phyloP scores from a whole-genome alignment of 2,329 filamentous ascomycete species.

The Didymella arachidicola region DNA sequence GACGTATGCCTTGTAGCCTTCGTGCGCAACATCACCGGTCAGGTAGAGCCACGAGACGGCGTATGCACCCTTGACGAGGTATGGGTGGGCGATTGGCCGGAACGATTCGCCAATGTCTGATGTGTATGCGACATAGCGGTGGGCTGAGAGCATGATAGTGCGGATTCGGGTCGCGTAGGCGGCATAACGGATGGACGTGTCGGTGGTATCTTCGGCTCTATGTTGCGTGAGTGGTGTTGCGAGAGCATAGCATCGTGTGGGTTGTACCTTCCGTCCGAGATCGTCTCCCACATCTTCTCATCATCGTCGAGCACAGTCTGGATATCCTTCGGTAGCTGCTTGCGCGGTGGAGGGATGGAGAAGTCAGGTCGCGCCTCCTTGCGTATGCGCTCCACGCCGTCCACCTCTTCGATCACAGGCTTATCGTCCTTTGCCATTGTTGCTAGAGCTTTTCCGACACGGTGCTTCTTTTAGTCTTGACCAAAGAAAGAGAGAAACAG shows the following conservation, averaged over 20 bases:
- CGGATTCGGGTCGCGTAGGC: conserved; percentile 86
- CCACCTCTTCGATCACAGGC: conserved; percentile 31
- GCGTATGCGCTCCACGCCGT: conserved; percentile 54
- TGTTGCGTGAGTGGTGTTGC: not conserved
- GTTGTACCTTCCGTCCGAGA: conserved; percentile 79
- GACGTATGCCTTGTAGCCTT: conserved; percentile 94
- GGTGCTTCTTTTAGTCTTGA: too few species aligned
- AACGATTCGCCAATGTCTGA: conserved; percentile 97
- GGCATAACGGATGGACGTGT: conserved; percentile 86
- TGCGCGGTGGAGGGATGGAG: conserved; percentile 57
- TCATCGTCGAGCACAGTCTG: conserved; percentile 67
- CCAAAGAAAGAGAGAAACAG: not conserved
- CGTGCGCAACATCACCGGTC: conserved; percentile 85
- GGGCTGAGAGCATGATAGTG: conserved; percentile 87
- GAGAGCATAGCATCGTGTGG: not conserved
- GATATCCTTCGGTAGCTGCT: conserved; percentile 62
- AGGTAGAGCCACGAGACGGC: conserved; percentile 93
- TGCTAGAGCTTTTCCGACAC: not conserved
- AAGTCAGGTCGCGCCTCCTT: conserved; percentile 57
- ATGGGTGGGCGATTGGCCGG: conserved; percentile 87
- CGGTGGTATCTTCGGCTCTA: conserved; percentile 79
- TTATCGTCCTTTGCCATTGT: conserved; percentile 52
- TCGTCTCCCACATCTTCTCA: conserved; percentile 73
- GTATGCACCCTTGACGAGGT: conserved; percentile 82
- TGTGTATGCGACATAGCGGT: conserved; percentile 97